Evolutionary conservation across 2,329 filamentous ascomycete species (phyloP).

Genomic region (Periglandula ipomoeae): DNA sequence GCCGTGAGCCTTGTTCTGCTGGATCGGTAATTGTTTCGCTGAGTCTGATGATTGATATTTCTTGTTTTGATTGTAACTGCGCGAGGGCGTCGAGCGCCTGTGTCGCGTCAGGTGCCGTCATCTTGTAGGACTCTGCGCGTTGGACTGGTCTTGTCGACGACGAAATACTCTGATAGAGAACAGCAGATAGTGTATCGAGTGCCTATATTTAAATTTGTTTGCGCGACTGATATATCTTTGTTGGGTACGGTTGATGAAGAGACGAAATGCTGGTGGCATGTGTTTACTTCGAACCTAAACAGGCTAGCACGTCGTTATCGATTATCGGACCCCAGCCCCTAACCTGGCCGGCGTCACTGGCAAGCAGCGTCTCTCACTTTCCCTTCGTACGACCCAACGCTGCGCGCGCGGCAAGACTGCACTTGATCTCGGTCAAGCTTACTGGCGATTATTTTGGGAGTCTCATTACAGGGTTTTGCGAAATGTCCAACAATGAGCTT

Average conservation of each 20-base stretch:
- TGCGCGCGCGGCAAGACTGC: not conserved
- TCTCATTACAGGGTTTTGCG: not conserved
- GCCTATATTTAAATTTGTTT: not conserved
- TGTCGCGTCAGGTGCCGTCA: conserved; percentile 24
- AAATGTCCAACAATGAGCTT: conserved; percentile 38
- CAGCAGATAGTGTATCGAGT: not conserved
- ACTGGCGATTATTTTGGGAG: not conserved
- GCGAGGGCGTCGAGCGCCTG: conserved; percentile 39
- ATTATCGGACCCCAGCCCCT: not conserved
- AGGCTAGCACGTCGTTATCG: conserved; percentile 7
- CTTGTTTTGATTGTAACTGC: conserved; percentile 45
- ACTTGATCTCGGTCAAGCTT: not conserved
- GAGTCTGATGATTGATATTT: conserved; percentile 67
- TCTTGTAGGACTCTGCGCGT: conserved; percentile 8
- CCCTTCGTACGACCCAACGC: not conserved
- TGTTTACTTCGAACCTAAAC: conserved; percentile 10
- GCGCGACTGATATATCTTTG: not conserved
- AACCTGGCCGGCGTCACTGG: not conserved
- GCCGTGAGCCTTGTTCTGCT: conserved; percentile 26
- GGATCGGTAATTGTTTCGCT: conserved; percentile 62
- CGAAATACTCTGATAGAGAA: not conserved
- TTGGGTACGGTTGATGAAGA: not conserved
- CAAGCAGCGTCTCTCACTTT: not conserved
- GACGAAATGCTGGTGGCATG: not conserved
- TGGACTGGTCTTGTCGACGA: not conserved